phyloP scores from a whole-genome alignment of 2,329 filamentous ascomycete species.

The Microcyclospora tardicrescens region DNA sequence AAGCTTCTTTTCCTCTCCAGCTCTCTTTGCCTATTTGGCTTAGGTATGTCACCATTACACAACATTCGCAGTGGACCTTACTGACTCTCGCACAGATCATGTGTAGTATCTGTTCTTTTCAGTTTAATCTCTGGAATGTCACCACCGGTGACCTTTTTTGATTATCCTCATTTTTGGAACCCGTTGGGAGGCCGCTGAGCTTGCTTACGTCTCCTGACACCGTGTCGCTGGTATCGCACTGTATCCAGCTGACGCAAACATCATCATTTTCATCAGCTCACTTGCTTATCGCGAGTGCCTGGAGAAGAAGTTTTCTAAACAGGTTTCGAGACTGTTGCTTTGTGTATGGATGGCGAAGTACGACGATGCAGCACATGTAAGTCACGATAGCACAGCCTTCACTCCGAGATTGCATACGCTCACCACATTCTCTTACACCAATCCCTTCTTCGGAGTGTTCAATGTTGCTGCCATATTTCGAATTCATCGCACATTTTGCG shows the following conservation, averaged over 20 bases:
- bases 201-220: constrained; percentile 4
- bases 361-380: too few species aligned
- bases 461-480: too few species aligned
- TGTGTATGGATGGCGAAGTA: too few species aligned
- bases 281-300: background rate
- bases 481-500: too few species aligned
- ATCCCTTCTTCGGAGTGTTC: too few species aligned
- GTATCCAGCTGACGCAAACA: constrained; percentile 6
- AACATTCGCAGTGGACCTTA: constrained; percentile 4
- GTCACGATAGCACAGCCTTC: too few species aligned
- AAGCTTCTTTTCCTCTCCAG: constrained; percentile 1
- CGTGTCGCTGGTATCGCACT: constrained; percentile 9
- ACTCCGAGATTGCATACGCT: too few species aligned
- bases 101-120: constrained; percentile 12
- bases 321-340: too few species aligned
- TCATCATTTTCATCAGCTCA: constrained; percentile 5
- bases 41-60: constrained; percentile 1
- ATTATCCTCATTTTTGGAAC: constrained; percentile 10
- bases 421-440: too few species aligned
- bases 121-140: constrained; percentile 12
- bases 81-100: constrained; percentile 5
- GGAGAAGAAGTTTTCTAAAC: constrained; percentile 1
- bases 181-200: constrained; percentile 2
- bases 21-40: constrained; percentile 6
- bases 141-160: constrained; percentile 8